Evolutionary conservation across 2,329 filamentous ascomycete genomes (phyloP), one percentile per base, ranked within the genome.

Genomic region (Aureobasidium vineae): DNA sequence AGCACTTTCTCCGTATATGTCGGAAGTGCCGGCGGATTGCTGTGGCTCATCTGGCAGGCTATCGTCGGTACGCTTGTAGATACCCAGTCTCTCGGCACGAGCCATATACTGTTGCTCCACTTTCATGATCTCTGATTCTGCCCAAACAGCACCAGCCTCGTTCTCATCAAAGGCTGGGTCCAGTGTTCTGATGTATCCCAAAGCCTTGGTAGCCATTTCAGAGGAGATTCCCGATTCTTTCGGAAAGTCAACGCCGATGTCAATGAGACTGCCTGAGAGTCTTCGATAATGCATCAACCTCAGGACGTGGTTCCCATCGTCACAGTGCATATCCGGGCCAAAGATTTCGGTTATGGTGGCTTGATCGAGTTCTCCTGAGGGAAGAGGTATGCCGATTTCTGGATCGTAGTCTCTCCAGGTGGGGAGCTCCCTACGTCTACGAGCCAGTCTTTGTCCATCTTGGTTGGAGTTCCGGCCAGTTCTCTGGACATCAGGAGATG

Each of bases 381-480:
- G 72, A 19, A 77, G 64, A 23, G 75, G 75, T 70, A 77, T 75
- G 26, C 76, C 76, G 7, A 73, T 74, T 47, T 70, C 72, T 19
- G 75, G 74, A 59, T 75, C 75, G 68, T 77, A 78, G 69, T 77
- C 74, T 50, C 75, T 73, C 75, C 75, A 77, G 73, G 75, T 75
- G 41, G 74, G 66, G 40, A 49, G 68, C 16, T 56, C 64, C 36
- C 67, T 43, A 40, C 60, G 60, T 53, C 49, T 36, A 23, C 59
- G 59, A 10, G 10, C 16, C 10, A 5, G 8, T 31, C 36, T 40
- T 5, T 19, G 23, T 19, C 49, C 41, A 26, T 49, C 45, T 50
- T 63, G 64, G 15, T 19, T 5, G 4, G 56, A n/a, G 15, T 15
- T 43, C 5, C 45, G 60, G 16, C 49, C 47, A 11, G 61, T 33